phyloP scores from a whole-genome alignment of 495 filamentous ascomycete species.

The Cercophora samala region DNA sequence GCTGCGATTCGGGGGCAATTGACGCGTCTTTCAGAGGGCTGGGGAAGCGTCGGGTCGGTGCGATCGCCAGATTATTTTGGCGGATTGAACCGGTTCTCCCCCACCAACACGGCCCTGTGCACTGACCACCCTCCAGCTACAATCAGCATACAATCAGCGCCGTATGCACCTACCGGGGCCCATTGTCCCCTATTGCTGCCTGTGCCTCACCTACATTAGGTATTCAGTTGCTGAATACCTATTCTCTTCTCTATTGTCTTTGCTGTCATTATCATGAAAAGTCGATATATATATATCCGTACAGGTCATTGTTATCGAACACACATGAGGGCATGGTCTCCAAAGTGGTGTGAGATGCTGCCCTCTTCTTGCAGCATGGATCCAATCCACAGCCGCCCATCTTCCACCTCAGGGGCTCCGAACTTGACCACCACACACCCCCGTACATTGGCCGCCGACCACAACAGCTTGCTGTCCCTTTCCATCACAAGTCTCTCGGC shows the following conservation, averaged over 20 bases:
- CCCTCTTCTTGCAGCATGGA: conserved; percentile 51
- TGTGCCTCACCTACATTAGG: neutral
- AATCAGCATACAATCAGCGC: neutral
- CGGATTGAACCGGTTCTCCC: conserved; percentile 23
- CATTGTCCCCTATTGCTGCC: neutral
- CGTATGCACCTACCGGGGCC: conserved; percentile 24
- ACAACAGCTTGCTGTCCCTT: conserved; percentile 60
- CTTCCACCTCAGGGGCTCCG: conserved; percentile 51
- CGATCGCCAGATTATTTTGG: conserved; percentile 36
- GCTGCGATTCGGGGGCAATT: conserved; percentile 28
- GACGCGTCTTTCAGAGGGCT: conserved; percentile 31
- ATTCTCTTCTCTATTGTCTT: neutral
- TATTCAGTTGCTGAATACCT: neutral
- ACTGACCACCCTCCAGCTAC: neutral
- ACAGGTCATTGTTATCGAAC: conserved; percentile 33
- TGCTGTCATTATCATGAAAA: neutral
- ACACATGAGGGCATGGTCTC: conserved; percentile 52
- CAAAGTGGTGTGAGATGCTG: conserved; percentile 46
- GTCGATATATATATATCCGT: neutral
- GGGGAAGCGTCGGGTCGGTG: neutral
- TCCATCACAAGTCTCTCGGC: conserved; percentile 48
- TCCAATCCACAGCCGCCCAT: conserved; percentile 49
- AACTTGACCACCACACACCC: conserved; percentile 91
- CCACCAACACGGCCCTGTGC: conserved; percentile 1
- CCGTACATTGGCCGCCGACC: conserved; percentile 80